Evolutionary conservation across 1,139 yeast genomes (phyloP), one percentile per base, ranked within the genome.

Genomic region (Taiozyma onychis): DNA sequence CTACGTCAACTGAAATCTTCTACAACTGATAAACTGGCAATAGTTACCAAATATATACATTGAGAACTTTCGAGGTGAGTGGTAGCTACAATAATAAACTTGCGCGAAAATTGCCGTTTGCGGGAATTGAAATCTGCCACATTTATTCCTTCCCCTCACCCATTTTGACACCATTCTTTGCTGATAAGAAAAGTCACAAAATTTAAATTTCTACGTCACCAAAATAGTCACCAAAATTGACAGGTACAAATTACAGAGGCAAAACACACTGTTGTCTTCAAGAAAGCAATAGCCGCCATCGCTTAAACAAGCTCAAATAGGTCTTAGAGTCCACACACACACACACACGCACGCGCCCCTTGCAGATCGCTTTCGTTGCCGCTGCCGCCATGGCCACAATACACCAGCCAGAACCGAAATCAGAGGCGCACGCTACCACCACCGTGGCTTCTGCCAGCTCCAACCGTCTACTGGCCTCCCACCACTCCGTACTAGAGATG

Each of bases 401-500:
- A 24, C 54, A 53, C 32, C 59, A 55, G 43, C 59, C 57, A 14
- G 51, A 48, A 44, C 54, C 57, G 2, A 21, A 52, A 28, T 9
- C 14, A 11, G 24, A 37, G 14, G 14, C 14, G 3, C 35, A 32
- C 16, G 16, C 35, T n/a, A 32, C 18, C 16, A n/a, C 35, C 34
- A 30, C 34, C 11, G 34, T 13, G 35, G 18, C 18, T n/a, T n/a
- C 35, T 32, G 18, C 18, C 8, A 32, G 18, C 9, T 47, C 56
- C 11, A 51, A 54, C 27, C 48, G 61, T 9, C 53, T 59, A 22
- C 54, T 59, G 6, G 52, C 56, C 27, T 54, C 64, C 1, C 64
- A 60, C 43, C 57, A 55, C 39, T 59, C 63, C 0, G 53, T 60
- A 14, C 48, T 54, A n/a, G 63, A 60, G 43, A 56, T 60, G n/a